These are phyloP conservation scores for Starmerella stigmatis DNA, from an alignment of 805 yeast species.

Conservation along the genomic window DNA sequence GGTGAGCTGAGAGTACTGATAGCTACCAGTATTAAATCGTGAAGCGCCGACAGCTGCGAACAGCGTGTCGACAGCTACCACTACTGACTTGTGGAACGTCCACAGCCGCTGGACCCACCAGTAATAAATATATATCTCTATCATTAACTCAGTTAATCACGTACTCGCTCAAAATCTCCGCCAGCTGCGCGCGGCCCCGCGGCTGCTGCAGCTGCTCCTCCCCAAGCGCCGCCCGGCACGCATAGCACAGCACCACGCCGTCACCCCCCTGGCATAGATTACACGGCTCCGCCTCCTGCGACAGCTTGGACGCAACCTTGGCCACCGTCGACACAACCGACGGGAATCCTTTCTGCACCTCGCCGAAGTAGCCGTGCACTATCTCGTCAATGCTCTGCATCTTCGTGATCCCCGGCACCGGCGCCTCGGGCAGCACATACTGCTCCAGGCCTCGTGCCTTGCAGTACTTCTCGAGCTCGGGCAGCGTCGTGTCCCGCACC, in stretches of 20 bases:
- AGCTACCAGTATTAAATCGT: too few relatives aligned
- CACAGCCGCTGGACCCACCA: too few relatives aligned
- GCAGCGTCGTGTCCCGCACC: constrained; percentile 57
- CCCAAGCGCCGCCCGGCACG: constrained; percentile 18
- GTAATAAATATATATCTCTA: too few relatives aligned
- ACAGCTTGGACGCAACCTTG: constrained; percentile 70
- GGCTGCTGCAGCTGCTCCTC: background rate
- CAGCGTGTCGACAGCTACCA: background rate
- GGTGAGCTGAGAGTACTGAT: too few relatives aligned
- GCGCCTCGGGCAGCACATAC: constrained; percentile 26
- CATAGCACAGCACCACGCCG: constrained; percentile 21
- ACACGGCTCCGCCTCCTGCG: constrained; percentile 22
- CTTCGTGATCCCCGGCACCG: constrained; percentile 41
- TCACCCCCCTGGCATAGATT: constrained; percentile 14
- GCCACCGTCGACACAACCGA: constrained; percentile 88
- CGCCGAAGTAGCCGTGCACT: constrained; percentile 57
- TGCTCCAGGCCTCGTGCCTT: constrained; percentile 35
- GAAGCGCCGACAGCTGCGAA: too few relatives aligned
- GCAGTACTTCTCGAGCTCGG: constrained; percentile 54
- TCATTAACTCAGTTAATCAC: background rate
- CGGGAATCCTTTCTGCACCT: constrained; percentile 68
- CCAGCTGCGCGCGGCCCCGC: constrained; percentile 4
- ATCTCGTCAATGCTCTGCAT: constrained; percentile 76
- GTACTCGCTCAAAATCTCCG: background rate
- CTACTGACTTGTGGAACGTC: too few relatives aligned